Evolutionary conservation across 2,329 filamentous ascomycete genomes (phyloP).

Genomic region (Aspergillus udagawae): DNA sequence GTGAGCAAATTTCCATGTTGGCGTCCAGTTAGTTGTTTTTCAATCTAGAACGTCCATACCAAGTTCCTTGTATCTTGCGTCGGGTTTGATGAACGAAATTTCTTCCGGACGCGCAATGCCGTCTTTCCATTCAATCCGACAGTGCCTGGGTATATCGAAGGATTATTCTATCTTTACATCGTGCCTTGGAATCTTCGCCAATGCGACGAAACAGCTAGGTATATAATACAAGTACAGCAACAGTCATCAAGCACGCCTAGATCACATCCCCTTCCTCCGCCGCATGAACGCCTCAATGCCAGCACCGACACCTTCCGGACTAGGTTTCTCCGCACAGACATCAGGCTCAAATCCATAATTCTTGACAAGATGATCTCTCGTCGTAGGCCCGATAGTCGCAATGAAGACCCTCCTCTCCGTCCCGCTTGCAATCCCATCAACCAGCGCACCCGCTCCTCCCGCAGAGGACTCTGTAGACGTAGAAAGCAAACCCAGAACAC

Average conservation of each 20-base stretch:
- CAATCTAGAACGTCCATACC: background rate
- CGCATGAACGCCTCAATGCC: slow-evolving; percentile 57
- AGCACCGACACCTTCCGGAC: slow-evolving; percentile 69
- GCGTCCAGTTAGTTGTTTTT: background rate
- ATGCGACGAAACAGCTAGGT: background rate
- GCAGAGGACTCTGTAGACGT: background rate
- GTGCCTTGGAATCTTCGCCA: background rate
- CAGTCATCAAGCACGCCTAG: background rate
- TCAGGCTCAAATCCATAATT: slow-evolving; percentile 44
- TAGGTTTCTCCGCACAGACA: slow-evolving; percentile 74
- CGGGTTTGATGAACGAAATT: background rate
- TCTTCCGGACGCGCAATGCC: background rate
- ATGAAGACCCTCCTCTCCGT: slow-evolving; percentile 48
- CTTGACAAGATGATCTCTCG: slow-evolving; percentile 63
- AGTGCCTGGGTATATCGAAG: background rate
- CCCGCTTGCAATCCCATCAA: slow-evolving; percentile 7
- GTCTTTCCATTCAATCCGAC: background rate
- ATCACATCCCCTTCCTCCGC: background rate
- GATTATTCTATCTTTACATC: background rate
- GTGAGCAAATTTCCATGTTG: background rate
- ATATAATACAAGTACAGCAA: background rate
- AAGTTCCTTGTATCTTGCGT: background rate
- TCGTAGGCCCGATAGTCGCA: slow-evolving; percentile 92
- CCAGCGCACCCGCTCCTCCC: background rate
- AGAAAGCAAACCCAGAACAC: slow-evolving; percentile 42